A percentile compares a stretch with the other conserved stretches of the same genome.
These are phyloP conservation scores for Phaffomyces antillensis DNA, from an alignment of 805 yeast genomes.

Conservation along the genomic window DNA sequence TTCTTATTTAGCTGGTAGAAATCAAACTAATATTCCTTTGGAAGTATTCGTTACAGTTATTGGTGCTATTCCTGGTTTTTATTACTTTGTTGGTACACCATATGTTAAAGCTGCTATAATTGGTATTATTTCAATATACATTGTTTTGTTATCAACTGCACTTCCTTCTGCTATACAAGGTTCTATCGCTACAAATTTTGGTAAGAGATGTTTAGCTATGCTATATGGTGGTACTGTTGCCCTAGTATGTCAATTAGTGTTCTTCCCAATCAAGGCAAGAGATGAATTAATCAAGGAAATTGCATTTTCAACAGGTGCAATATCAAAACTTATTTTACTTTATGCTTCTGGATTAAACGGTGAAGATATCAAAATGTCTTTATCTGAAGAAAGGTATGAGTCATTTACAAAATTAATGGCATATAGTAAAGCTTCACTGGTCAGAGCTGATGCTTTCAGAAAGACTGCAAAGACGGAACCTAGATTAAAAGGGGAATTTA, in stretches of 20 bases:
- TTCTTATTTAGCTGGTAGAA: slow-evolving; percentile 36
- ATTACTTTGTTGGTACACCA: slow-evolving; percentile 37
- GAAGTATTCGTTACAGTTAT: slow-evolving; percentile 35
- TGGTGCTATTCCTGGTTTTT: slow-evolving; percentile 41
- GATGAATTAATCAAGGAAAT: slow-evolving; percentile 37
- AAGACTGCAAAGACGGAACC: slow-evolving; percentile 39
- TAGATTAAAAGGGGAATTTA: slow-evolving; percentile 38
- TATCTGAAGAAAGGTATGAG: slow-evolving; percentile 26
- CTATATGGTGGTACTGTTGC: slow-evolving; percentile 45
- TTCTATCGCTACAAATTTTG: slow-evolving; percentile 36
- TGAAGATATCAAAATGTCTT: slow-evolving; percentile 21
- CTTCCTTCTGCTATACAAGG: slow-evolving; percentile 33
- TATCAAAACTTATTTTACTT: slow-evolving; percentile 31
- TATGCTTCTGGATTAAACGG: slow-evolving; percentile 35
- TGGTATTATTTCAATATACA: slow-evolving; percentile 38
- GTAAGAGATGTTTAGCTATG: slow-evolving; percentile 43
- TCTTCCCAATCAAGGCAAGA: slow-evolving; percentile 43
- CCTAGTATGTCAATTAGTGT: slow-evolving; percentile 33
- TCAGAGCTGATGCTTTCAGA: slow-evolving; percentile 34
- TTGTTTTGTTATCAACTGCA: slow-evolving; percentile 39
- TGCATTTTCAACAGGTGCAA: slow-evolving; percentile 31
- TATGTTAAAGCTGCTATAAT: slow-evolving; percentile 46
- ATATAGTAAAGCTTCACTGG: slow-evolving; percentile 31
- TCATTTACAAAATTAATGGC: slow-evolving; percentile 28
- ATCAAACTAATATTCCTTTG: slow-evolving; percentile 33